These are phyloP conservation scores for Lactifluus subvellereus DNA, from an alignment of 768 basidiomycete species.

Conservation along the genomic window DNA sequence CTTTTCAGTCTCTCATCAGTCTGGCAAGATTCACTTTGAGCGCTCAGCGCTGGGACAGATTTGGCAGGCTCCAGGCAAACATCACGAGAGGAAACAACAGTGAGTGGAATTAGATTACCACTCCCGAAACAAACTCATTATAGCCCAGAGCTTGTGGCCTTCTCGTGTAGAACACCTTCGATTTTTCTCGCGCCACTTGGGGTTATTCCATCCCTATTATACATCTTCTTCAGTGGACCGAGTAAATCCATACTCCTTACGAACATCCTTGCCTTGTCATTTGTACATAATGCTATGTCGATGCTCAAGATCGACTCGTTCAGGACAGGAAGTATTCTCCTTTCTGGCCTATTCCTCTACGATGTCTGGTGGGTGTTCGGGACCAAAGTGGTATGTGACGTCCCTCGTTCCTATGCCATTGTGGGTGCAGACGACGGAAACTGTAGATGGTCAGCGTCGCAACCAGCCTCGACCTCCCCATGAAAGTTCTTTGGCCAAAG, in stretches of 20 bases:
- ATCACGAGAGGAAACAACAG: slow-evolving; percentile 44
- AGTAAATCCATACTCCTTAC: slow-evolving; percentile 65
- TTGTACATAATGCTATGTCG: slow-evolving; percentile 73
- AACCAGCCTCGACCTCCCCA: slow-evolving; percentile 82
- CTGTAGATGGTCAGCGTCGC: slow-evolving; percentile 90
- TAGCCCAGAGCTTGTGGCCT: slow-evolving; percentile 32
- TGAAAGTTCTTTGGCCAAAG: slow-evolving; percentile 88
- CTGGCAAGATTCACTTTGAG: slow-evolving; percentile 48
- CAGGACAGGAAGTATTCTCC: slow-evolving; percentile 73
- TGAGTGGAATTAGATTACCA: slow-evolving; percentile 28
- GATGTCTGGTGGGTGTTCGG: slow-evolving; percentile 97
- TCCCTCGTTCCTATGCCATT: neutral
- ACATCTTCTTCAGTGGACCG: slow-evolving; percentile 39
- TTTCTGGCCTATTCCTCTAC: slow-evolving; percentile 84
- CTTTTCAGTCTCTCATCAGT: slow-evolving; percentile 45
- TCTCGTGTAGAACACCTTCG: slow-evolving; percentile 56
- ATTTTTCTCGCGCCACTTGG: slow-evolving; percentile 53
- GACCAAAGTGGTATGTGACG: slow-evolving; percentile 65
- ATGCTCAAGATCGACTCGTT: slow-evolving; percentile 86
- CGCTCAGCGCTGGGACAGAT: slow-evolving; percentile 49
- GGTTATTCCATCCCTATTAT: slow-evolving; percentile 58
- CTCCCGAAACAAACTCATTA: slow-evolving; percentile 4
- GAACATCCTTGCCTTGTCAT: slow-evolving; percentile 68
- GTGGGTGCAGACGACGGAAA: neutral
- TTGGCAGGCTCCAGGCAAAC: slow-evolving; percentile 36